phyloP scores from a whole-genome alignment of 345 rosid genomes.

The Nasturtium officinale region DNA sequence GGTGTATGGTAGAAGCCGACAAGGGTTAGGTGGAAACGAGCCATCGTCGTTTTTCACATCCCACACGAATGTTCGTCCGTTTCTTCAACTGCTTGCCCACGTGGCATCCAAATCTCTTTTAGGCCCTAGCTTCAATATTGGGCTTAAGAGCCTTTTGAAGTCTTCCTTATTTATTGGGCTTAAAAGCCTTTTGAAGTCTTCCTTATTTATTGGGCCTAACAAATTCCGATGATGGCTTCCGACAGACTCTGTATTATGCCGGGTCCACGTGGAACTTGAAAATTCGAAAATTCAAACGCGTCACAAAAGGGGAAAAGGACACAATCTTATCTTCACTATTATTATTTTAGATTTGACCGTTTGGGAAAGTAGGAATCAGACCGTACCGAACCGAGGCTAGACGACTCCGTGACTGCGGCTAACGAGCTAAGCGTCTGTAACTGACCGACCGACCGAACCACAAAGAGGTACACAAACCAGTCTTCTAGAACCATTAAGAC shows the following conservation, averaged over 20 bases:
- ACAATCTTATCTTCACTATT: constrained; percentile 33
- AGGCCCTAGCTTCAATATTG: constrained; percentile 17
- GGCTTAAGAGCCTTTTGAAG: neutral
- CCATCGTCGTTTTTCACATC: constrained; percentile 39
- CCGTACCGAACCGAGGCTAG: neutral
- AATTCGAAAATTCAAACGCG: constrained; percentile 42
- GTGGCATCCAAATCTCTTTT: neutral
- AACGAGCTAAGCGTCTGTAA: neutral
- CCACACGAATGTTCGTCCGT: constrained; percentile 45
- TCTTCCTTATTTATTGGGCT: constrained; percentile 9
- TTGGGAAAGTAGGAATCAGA: neutral
- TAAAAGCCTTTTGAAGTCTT: neutral
- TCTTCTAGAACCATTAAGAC: constrained; percentile 25
- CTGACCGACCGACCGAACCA: constrained; percentile 25
- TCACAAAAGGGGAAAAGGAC: neutral
- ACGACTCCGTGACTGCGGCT: neutral
- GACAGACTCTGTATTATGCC: neutral
- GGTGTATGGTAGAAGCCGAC: constrained; percentile 41
- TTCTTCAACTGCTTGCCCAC: constrained; percentile 28
- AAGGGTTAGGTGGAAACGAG: constrained; percentile 42
- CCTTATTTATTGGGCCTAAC: neutral
- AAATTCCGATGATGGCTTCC: neutral
- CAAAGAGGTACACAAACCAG: neutral
- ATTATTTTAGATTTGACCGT: constrained; percentile 22
- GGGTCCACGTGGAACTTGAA: constrained; percentile 36